Base-by-base conservation (phyloP, 1,284 basidiomycete species). In the Rhodofomes roseus region DNA sequence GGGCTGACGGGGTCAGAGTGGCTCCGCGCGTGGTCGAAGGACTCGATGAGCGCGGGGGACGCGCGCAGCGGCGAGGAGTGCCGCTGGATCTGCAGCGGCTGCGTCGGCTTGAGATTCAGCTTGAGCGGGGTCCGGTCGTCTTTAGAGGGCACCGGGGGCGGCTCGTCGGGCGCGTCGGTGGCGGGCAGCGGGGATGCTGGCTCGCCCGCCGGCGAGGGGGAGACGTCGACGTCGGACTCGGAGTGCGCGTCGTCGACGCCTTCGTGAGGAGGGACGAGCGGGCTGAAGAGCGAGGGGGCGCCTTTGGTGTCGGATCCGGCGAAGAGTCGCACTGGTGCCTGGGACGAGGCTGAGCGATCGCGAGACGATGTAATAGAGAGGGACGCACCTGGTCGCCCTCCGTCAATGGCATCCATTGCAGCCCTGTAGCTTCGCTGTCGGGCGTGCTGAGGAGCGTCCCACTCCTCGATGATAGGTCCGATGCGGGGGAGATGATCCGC, bases 111-210 rank as follows among this genome's bases (percentile, higher is more conserved):
- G 31, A 52, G 50, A 12, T 52, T 52, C 31, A 52, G n/a, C 14
- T 23, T 9, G 1, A 34, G 23, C 4, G 16, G 25, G n/a, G 74
- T 72, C 61, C 74, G n/a, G n/a, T n/a, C 72, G 18, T 78, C 80
- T 68, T 78, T 74, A 25, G 80, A 77, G 20, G 76, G 76, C 11
- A 70, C 67, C 16, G 78, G 78, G 2, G 80, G 81, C n/a, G 77
- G 76, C 34, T 55, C 54, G 61, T 56, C 23, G 68, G 53, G 65
- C 65, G 25, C 62, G 71, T 55, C 68, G 67, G 57, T 4, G 54
- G 60, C 25, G 57, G 62, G 44, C 22, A n/a, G 12, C 16, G 5
- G 16, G 12, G 63, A 7, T 34, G 52, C 11, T 60, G 54, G 11
- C 16, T 55, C 51, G 12, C 57, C 60, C 5, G 58, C 63, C 5